Base-by-base conservation (phyloP, 306 rosid genomes). In the Mucuna pruriens region DNA sequence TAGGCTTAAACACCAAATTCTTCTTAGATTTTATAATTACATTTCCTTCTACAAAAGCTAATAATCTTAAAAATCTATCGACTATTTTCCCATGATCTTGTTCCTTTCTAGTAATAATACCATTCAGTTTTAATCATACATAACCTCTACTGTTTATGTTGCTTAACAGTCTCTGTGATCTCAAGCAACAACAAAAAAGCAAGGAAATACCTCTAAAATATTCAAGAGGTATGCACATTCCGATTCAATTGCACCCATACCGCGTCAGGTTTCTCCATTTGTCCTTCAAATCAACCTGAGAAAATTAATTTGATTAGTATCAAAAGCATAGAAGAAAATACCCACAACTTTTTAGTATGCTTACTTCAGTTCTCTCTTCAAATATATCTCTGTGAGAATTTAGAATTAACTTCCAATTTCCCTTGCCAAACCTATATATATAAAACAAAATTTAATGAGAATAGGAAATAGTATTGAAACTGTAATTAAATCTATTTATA, bases 221-320 rank as follows among this genome's bases (percentile, higher is more conserved):
- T 36, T 7, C 31, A 51, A 20, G 20, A 34, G 48, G 34, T 23
- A 78, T 8, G 22, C 4, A 52, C 13, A 16, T 38, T 51, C 5
- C 36, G 19, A 13, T 51, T 84, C 39, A 73, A 11, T 25, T 17
- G 15, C 13, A 6, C 13, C 29, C 58, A 51, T 9, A 8, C 0
- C 31, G 17, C 0, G 1, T 1, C 61, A 85, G 10, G 48, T 76
- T 81, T 57, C 85, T 85, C 85, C 85, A 85, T 25, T 81, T 85
- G 36, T 81, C 88, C 33, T 85, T 85, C 62, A 94, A 74, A 90
- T 94, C 92, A 48, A 89, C 97, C 98, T 92, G 86, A 76, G 29
- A 76, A 83, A 29, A 71, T 2, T 16, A 26, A 29, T 22, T 72
- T 69, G 22, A 83, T 49, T 31, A 13, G 0, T 5, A 71, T 25